Conservation (phyloP, 169 alveolate species). For the Eimeria nieschulzi region DNA sequence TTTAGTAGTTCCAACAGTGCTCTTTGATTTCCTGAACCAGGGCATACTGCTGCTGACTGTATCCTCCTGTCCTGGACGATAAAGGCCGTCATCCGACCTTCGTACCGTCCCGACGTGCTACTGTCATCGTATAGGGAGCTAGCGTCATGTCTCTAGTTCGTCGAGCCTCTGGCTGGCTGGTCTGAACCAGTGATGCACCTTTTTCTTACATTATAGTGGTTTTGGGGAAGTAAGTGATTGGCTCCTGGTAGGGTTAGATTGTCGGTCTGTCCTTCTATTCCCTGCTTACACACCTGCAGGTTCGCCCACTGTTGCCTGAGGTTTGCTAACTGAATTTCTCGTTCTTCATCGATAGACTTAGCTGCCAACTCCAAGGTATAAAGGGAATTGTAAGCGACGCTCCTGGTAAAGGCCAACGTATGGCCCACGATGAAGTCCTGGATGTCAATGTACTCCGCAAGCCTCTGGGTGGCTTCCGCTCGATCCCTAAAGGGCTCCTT, state of each 20-base stretch:
- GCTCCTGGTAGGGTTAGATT: not conserved
- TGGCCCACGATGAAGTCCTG: conserved; percentile 23
- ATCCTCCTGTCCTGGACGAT: no score
- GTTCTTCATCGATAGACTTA: conserved; percentile 27
- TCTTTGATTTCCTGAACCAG: no score
- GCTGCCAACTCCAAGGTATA: conserved; percentile 47
- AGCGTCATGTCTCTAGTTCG: no score
- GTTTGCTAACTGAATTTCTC: not conserved
- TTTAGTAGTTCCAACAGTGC: no score
- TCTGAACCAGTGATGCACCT: no score
- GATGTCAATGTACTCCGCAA: conserved; percentile 1
- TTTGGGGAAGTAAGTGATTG: no score
- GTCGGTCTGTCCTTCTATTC: not conserved
- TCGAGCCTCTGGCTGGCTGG: no score
- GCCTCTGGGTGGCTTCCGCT: not conserved
- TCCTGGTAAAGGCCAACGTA: not conserved
- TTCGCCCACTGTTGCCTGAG: not conserved
- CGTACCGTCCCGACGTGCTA: no score
- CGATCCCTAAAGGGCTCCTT: not conserved
- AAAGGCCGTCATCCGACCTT: no score
- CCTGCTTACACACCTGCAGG: conserved; percentile 14
- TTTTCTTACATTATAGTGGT: no score
- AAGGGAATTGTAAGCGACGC: conserved; percentile 34
- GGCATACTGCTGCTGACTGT: no score
- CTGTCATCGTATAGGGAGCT: no score